These are phyloP conservation scores for Candida ascalaphidarum DNA, from an alignment of 805 yeast species.

Conservation along the genomic window DNA sequence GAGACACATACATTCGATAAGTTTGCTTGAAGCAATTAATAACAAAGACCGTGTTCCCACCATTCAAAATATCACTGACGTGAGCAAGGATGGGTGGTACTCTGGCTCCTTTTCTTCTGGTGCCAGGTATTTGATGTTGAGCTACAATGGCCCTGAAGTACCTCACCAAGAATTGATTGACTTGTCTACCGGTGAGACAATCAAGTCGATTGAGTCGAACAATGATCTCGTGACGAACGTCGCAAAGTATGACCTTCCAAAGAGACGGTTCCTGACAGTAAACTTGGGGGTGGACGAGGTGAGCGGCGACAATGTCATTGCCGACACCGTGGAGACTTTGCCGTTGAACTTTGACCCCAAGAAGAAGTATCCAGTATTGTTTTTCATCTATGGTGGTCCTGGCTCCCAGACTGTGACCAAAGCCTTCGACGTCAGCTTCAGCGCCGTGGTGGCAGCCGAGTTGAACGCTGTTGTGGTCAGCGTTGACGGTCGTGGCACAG, in stretches of 20 bases:
- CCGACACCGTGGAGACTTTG: slow-evolving; percentile 65
- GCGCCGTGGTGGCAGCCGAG: slow-evolving; percentile 69
- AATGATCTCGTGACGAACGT: slow-evolving; percentile 30
- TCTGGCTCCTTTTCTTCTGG: slow-evolving; percentile 74
- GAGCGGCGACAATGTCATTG: slow-evolving; percentile 36
- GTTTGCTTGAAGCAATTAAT: slow-evolving; percentile 29
- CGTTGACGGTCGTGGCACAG: slow-evolving; percentile 97
- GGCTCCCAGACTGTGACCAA: slow-evolving; percentile 78
- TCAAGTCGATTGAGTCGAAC: slow-evolving; percentile 41
- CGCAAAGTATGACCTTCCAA: slow-evolving; percentile 47
- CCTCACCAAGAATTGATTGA: slow-evolving; percentile 65
- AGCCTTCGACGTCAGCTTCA: slow-evolving; percentile 52
- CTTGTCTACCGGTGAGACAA: slow-evolving; percentile 29
- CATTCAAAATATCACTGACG: slow-evolving; percentile 25
- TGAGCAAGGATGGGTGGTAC: slow-evolving; percentile 51
- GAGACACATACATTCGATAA: slow-evolving; percentile 71
- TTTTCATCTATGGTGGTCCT: slow-evolving; percentile 94
- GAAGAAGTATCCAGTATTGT: slow-evolving; percentile 73
- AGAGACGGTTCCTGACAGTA: slow-evolving; percentile 42
- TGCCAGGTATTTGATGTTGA: slow-evolving; percentile 58
- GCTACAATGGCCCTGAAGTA: slow-evolving; percentile 70
- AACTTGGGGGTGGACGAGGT: slow-evolving; percentile 43
- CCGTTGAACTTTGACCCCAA: slow-evolving; percentile 63
- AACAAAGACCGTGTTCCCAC: slow-evolving; percentile 36
- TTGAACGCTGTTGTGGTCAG: slow-evolving; percentile 82